Base-by-base conservation (phyloP, 192 early-diverging fungal genomes). In the Anaeromyces robustus region DNA sequence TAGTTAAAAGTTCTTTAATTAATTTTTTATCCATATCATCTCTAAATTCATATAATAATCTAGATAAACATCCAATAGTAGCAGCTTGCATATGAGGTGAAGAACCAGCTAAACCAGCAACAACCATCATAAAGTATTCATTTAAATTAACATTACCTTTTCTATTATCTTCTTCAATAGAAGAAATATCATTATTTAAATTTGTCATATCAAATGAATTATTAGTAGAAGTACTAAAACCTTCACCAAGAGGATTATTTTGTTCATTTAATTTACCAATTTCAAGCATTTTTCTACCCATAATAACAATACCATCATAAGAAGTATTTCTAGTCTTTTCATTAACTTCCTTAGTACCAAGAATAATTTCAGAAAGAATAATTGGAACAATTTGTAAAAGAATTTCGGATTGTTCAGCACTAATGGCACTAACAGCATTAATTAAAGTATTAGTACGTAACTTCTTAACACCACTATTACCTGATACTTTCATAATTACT, bases 31-130 rank as follows among this genome's bases (percentile, higher is more conserved):
- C 86, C 78, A 99, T 81, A 78, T 91, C 87, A 81, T 89, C 89
- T 89, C 77, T 88, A 89, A 98, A 98, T 86, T 99, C 97, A 78
- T 96, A 99, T 80, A 98, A 81, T n/a, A 95, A 86, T 22, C 97
- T 87, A 11, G 93, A 92, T 29, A 98, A 83, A 16, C 93, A 89
- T 1, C 94, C 90, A 30, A 98, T 92, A 0, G 96, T 90, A 6
- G 97, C 97, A 82, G 92, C 93, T 52, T 97, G 93, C 96, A 99
- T 97, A 79, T 94, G 89, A 9, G 94, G 88, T 18, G 95, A 95
- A 37, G 90, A 89, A n/a, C 94, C 96, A 1, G 93, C 96, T 84
- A 99, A 88, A 85, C 97, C 97, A 30, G 97, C 97, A 11, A 91
- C 89, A 5, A 96, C 92, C 95, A 99, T 98, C 78, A 92, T 93